Evolutionary conservation across 805 yeast species (phyloP).

Genomic region (Saturnispora hagleri): DNA sequence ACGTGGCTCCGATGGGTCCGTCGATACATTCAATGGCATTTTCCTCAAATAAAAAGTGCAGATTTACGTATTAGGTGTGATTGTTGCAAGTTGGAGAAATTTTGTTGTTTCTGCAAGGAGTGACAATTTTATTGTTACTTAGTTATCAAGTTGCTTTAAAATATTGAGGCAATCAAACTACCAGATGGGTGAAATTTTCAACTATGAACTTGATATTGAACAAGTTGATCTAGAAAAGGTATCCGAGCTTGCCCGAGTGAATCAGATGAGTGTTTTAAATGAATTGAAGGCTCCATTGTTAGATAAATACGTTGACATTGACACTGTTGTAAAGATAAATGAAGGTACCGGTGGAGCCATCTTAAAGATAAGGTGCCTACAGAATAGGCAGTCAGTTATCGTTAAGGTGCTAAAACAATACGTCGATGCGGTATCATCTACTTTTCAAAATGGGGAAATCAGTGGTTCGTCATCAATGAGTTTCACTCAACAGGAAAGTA

Average conservation of each 20-base stretch:
- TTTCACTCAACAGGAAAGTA: not conserved
- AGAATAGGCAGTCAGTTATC: conserved; percentile 2
- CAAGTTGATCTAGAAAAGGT: not conserved
- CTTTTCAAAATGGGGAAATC: not conserved
- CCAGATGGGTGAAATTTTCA: not conserved
- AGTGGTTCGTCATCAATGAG: not conserved
- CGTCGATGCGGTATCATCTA: not conserved
- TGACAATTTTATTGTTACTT: not conserved
- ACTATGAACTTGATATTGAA: not conserved
- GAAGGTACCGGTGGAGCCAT: conserved; percentile 28
- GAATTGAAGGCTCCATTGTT: conserved; percentile 9
- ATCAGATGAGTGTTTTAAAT: not conserved
- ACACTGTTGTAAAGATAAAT: conserved; percentile 13
- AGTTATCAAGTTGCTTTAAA: not conserved
- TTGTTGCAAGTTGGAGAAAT: not conserved
- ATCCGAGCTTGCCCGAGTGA: not conserved
- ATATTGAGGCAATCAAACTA: not conserved
- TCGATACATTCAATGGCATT: not conserved
- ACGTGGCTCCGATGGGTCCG: not conserved
- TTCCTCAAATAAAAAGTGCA: not conserved
- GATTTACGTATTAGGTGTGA: not conserved
- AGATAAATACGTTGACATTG: conserved; percentile 9
- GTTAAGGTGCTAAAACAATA: conserved; percentile 8
- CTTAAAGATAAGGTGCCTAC: conserved; percentile 13
- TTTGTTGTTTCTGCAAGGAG: not conserved